Percentiles rank a stretch among this genome's conserved stretches.
Conservation (phyloP, 2,329 filamentous ascomycete genomes). For the Parastagonospora nodorum region DNA sequence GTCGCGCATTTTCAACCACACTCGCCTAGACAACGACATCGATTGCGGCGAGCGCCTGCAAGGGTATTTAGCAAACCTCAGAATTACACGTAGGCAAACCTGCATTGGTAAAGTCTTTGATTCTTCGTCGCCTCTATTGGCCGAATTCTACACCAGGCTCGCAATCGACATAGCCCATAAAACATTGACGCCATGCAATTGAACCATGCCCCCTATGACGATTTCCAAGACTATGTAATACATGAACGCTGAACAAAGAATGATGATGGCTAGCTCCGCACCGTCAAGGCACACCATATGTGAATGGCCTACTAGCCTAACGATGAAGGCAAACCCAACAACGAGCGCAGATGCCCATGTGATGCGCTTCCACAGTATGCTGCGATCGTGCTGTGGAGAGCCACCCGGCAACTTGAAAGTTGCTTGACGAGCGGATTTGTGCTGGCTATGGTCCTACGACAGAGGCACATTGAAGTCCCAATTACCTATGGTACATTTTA, state of each 20-base stretch:
- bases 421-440: too few relatives aligned
- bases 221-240: background rate
- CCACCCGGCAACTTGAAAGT: too few relatives aligned
- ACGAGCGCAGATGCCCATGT: too few relatives aligned
- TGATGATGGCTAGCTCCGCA: background rate
- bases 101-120: background rate
- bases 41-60: too few relatives aligned
- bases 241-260: background rate
- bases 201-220: background rate
- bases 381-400: too few relatives aligned
- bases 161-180: background rate
- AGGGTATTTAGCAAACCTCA: too few relatives aligned
- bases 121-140: background rate
- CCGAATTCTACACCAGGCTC: background rate
- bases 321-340: background rate
- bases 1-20: too few relatives aligned
- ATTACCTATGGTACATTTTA: conserved; percentile 27
- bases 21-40: too few relatives aligned
- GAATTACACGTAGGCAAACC: background rate
- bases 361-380: too few relatives aligned
- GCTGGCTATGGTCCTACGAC: conserved; percentile 11
- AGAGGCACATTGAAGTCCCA: conserved; percentile 41
- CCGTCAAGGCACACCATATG: background rate
- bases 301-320: background rate
- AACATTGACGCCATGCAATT: background rate